Evolutionary conservation across 257 asterid genomes (phyloP).

Genomic region (Solanum sitiens): DNA sequence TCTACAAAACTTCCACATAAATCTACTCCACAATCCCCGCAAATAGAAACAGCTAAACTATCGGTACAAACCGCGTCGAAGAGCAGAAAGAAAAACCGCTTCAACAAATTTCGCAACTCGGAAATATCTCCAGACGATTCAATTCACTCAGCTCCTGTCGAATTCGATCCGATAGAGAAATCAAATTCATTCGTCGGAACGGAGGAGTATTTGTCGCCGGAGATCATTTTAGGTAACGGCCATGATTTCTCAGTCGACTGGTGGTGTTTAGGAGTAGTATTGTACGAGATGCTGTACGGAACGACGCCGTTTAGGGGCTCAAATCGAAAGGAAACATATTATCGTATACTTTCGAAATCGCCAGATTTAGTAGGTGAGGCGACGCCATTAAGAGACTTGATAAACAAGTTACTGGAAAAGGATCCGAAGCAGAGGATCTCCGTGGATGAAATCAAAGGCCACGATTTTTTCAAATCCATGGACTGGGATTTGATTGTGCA

Average conservation of each 20-base stretch:
- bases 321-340: constrained; percentile 66
- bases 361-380: constrained; percentile 65
- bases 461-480: constrained; percentile 43
- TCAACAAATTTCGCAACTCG: constrained; percentile 26
- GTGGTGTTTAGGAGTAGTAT: constrained; percentile 88
- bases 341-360: constrained; percentile 27
- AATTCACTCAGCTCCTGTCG: constrained; percentile 18
- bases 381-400: constrained; percentile 79
- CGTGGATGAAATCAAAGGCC: constrained; percentile 45
- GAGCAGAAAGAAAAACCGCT: constrained; percentile 14
- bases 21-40: constrained; percentile 34
- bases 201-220: constrained; percentile 93
- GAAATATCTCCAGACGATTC: constrained; percentile 39
- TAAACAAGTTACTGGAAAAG: constrained; percentile 64
- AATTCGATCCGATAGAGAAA: constrained; percentile 35
- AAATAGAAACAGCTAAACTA: neutral
- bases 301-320: constrained; percentile 75
- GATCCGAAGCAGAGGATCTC: constrained; percentile 59
- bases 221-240: constrained; percentile 69
- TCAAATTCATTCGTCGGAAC: constrained; percentile 97
- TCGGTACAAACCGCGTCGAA: constrained; percentile 1
- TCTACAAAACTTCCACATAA: constrained; percentile 54
- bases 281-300: constrained; percentile 90
- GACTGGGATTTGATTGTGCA: constrained; percentile 63
- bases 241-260: constrained; percentile 93